Percentiles rank a stretch among this genome's conserved stretches.
phyloP scores from a whole-genome alignment of 106 monocot genomes.

The Xerophyta viscosa region DNA sequence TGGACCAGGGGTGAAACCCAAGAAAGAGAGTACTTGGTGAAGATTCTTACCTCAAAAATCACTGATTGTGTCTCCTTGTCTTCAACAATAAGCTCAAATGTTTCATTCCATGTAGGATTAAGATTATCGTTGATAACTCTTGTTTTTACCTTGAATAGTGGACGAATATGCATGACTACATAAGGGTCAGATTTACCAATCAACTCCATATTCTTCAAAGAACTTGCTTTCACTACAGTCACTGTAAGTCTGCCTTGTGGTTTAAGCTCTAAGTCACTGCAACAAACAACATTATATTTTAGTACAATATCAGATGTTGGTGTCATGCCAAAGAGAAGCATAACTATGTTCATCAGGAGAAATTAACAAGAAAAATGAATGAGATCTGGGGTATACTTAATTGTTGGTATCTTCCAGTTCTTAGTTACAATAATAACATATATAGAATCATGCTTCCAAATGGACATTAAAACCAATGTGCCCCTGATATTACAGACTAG shows the following conservation, averaged over 20 bases:
- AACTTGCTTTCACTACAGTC: conserved; percentile 66
- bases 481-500: no score
- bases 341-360: no score
- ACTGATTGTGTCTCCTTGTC: conserved; percentile 91
- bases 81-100: conserved; percentile 77
- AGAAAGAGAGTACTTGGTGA: no score
- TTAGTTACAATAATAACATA: no score
- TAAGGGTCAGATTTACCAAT: conserved; percentile 99
- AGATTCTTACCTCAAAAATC: conserved; percentile 43
- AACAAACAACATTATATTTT: conserved; percentile 1
- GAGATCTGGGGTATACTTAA: no score
- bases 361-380: no score
- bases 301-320: no score
- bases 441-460: no score
- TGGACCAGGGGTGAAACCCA: no score
- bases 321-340: no score
- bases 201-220: conserved; percentile 79
- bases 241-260: conserved; percentile 75
- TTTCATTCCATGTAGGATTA: conserved; percentile 92
- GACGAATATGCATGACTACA: conserved; percentile 71
- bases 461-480: no score
- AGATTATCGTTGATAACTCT: conserved; percentile 77
- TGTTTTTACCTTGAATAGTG: conserved; percentile 82
- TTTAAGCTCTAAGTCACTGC: conserved; percentile 95
- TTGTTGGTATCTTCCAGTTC: no score